phyloP scores from a whole-genome alignment of 305 asterid species.

The Fraxinus greggii region DNA sequence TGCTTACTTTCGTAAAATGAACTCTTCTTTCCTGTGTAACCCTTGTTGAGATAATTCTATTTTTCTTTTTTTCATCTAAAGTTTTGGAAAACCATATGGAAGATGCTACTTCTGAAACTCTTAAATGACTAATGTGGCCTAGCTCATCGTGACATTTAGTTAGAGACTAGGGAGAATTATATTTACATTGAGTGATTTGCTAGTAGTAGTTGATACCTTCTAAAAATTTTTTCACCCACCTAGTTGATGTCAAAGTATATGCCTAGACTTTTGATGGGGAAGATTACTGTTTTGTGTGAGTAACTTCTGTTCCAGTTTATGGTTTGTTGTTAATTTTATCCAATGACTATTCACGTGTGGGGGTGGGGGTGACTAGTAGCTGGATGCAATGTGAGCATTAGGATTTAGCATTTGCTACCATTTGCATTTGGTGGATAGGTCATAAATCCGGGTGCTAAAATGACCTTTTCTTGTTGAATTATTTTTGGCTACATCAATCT shows the following conservation, averaged over 20 bases:
- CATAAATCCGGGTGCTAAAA: background rate
- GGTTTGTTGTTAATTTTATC: background rate
- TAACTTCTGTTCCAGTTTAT: background rate
- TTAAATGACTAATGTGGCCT: background rate
- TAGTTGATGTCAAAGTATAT: background rate
- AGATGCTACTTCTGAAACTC: background rate
- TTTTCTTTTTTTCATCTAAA: background rate
- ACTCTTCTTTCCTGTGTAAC: background rate
- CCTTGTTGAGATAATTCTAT: background rate
- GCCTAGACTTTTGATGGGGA: background rate
- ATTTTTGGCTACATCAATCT: slow-evolving; percentile 1
- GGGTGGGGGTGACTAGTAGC: background rate
- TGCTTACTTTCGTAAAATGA: background rate
- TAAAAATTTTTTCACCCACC: background rate
- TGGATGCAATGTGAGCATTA: background rate
- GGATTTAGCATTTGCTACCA: background rate
- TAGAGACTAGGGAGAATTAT: background rate
- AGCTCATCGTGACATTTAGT: background rate
- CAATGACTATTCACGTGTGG: background rate
- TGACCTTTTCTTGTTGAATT: background rate
- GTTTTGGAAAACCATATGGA: background rate
- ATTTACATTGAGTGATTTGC: background rate
- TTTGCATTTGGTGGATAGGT: background rate
- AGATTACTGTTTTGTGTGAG: background rate
- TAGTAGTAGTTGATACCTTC: background rate